A percentile compares a stretch with the other conserved stretches of the same genome.
phyloP scores from a whole-genome alignment of 164 flowering plant genomes.

The Magnolia changhungtana region DNA sequence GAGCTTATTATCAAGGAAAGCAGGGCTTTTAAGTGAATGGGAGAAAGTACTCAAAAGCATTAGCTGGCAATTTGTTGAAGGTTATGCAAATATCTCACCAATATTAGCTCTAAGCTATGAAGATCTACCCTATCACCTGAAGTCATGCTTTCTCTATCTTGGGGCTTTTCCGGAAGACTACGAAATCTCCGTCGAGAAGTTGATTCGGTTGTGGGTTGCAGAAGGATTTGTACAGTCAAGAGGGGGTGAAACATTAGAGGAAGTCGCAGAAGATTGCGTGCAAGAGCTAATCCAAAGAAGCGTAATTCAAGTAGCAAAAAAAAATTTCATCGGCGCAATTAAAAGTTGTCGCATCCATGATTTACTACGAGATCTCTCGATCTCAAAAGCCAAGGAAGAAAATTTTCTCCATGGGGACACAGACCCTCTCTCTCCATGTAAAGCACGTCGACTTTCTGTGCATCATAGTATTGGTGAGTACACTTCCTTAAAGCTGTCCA shows the following conservation, averaged over 20 bases:
- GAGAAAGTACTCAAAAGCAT: background rate
- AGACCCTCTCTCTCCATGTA: background rate
- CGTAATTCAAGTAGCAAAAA: background rate
- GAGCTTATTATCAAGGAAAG: background rate
- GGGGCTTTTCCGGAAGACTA: background rate
- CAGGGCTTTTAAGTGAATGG: background rate
- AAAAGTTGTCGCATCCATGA: background rate
- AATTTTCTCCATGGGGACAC: background rate
- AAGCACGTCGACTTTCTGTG: background rate
- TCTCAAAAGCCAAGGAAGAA: background rate
- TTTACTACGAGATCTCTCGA: background rate
- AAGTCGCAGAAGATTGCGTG: background rate
- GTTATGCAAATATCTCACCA: background rate
- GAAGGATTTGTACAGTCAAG: background rate
- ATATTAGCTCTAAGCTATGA: background rate
- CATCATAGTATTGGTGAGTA: background rate
- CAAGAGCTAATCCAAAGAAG: background rate
- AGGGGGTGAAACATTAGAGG: background rate
- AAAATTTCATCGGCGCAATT: background rate
- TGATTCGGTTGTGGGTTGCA: background rate
- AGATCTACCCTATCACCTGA: background rate
- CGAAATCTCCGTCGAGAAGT: background rate
- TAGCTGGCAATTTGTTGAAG: background rate
- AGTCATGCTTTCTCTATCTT: background rate
- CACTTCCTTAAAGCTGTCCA: background rate